Conservation (phyloP, 768 basidiomycete species). For the Galerina sulciceps region DNA sequence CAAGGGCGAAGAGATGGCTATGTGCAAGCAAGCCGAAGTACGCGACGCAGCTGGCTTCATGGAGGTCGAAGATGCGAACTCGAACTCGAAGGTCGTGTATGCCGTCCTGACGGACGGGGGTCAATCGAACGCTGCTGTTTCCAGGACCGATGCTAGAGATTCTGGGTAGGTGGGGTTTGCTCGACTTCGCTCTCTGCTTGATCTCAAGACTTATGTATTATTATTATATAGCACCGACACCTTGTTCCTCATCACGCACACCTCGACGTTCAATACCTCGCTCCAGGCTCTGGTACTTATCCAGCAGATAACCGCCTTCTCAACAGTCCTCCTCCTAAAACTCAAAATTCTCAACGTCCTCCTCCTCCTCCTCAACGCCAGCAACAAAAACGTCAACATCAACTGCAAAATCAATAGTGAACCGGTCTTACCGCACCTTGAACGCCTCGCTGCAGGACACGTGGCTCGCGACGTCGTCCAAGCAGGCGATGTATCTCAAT, state of each 20-base stretch:
- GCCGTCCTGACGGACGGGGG: conserved; percentile 92
- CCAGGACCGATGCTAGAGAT: conserved; percentile 74
- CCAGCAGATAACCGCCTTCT: conserved; percentile 70
- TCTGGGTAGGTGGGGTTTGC: conserved; percentile 60
- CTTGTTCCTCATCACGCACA: conserved; percentile 93
- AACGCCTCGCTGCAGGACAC: conserved; percentile 89
- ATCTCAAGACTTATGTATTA: not conserved
- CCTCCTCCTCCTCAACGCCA: too few relatives aligned
- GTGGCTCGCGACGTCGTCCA: conserved; percentile 80
- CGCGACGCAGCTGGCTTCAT: conserved; percentile 66
- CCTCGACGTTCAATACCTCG: conserved; percentile 95
- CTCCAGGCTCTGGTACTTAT: conserved; percentile 91
- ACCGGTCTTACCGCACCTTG: conserved; percentile 80
- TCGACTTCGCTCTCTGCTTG: not conserved
- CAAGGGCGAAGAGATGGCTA: conserved; percentile 35
- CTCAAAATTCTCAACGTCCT: too few relatives aligned
- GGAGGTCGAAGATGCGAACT: conserved; percentile 78
- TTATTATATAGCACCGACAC: conserved; percentile 64
- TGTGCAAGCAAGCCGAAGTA: conserved; percentile 40
- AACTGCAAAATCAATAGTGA: conserved; percentile 49
- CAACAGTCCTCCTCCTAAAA: conserved; percentile 41
- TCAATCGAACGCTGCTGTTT: conserved; percentile 94
- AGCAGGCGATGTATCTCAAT: conserved; percentile 97
- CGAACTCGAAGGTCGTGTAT: conserved; percentile 84
- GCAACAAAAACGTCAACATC: conserved; percentile 44